Conservation (phyloP, 2,329 filamentous ascomycete genomes). For the Scedosporium apiospermum region DNA sequence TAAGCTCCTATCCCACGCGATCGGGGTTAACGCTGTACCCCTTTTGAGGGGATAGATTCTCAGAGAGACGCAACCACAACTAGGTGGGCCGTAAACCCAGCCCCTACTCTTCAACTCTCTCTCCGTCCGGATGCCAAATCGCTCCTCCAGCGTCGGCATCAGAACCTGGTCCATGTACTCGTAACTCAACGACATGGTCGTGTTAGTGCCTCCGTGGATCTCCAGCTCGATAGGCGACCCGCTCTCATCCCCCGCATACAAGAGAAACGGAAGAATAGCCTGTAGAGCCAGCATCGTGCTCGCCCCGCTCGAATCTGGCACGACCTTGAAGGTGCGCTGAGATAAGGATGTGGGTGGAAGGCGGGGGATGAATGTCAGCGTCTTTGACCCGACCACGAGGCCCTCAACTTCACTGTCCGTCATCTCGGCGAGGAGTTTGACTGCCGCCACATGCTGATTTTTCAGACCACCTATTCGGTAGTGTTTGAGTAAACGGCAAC, state of each 20-base stretch:
- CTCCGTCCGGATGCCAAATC: slow-evolving; percentile 38
- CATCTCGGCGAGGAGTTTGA: slow-evolving; percentile 42
- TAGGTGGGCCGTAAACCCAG: slow-evolving; percentile 38
- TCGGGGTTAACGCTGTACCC: slow-evolving; percentile 27
- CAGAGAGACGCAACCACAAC: slow-evolving; percentile 34
- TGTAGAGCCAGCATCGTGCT: slow-evolving; percentile 51
- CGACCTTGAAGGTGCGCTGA: slow-evolving; percentile 37
- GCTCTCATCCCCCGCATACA: slow-evolving; percentile 40
- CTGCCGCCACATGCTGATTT: slow-evolving; percentile 48
- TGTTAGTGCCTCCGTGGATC: slow-evolving; percentile 51
- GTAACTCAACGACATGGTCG: slow-evolving; percentile 45
- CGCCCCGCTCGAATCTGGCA: slow-evolving; percentile 38
- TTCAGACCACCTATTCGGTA: slow-evolving; percentile 36
- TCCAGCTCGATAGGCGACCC: slow-evolving; percentile 35
- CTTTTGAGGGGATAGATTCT: slow-evolving; percentile 22
- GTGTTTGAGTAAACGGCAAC: no score
- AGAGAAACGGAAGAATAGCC: slow-evolving; percentile 47
- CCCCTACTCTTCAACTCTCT: slow-evolving; percentile 34
- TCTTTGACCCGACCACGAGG: slow-evolving; percentile 39
- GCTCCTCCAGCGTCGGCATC: slow-evolving; percentile 40
- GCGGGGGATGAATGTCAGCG: slow-evolving; percentile 36
- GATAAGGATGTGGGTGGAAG: slow-evolving; percentile 26
- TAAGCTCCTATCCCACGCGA: slow-evolving; percentile 13
- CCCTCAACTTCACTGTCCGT: slow-evolving; percentile 42
- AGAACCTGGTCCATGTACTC: slow-evolving; percentile 56